These are phyloP conservation scores for Daldinia sp. DNA, from an alignment of 2,329 filamentous ascomycete genomes.

Conservation along the genomic window DNA sequence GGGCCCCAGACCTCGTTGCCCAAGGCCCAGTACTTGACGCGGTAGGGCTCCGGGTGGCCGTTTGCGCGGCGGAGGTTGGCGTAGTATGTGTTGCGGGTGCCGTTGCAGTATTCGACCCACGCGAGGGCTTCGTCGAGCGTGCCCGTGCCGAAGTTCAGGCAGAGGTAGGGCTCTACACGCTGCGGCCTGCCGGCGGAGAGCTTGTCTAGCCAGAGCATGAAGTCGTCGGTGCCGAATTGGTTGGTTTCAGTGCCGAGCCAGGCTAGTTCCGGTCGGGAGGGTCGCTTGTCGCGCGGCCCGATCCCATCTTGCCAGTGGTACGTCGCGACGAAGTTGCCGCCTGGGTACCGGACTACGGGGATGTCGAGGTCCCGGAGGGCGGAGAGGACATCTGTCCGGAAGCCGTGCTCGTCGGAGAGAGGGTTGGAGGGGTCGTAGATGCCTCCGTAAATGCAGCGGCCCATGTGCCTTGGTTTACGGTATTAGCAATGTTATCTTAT, in stretches of 20 bases:
- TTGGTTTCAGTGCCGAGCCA: constrained; percentile 82
- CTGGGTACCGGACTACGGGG: constrained; percentile 82
- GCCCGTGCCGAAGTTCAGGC: constrained; percentile 83
- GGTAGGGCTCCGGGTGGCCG: constrained; percentile 79
- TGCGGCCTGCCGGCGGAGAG: constrained; percentile 68
- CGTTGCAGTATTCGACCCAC: constrained; percentile 90
- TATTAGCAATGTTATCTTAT: background rate
- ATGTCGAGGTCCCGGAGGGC: constrained; percentile 77
- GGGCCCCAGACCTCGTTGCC: constrained; percentile 78
- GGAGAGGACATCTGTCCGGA: constrained; percentile 79
- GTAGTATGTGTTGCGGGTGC: constrained; percentile 78
- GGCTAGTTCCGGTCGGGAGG: constrained; percentile 74
- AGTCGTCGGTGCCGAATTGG: constrained; percentile 85
- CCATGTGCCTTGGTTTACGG: constrained; percentile 73
- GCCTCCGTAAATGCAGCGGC: constrained; percentile 86
- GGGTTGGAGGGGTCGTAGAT: constrained; percentile 81
- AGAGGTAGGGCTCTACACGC: constrained; percentile 79
- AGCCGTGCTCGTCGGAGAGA: constrained; percentile 77
- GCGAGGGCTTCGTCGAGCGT: constrained; percentile 66
- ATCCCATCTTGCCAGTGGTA: constrained; percentile 88
- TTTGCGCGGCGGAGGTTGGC: constrained; percentile 81
- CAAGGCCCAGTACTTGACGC: constrained; percentile 85
- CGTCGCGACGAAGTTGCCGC: constrained; percentile 84
- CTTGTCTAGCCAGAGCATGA: constrained; percentile 79
- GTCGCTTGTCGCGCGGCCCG: constrained; percentile 75